Conservation (phyloP, 345 rosid species). For the Linum usitatissimum region DNA sequence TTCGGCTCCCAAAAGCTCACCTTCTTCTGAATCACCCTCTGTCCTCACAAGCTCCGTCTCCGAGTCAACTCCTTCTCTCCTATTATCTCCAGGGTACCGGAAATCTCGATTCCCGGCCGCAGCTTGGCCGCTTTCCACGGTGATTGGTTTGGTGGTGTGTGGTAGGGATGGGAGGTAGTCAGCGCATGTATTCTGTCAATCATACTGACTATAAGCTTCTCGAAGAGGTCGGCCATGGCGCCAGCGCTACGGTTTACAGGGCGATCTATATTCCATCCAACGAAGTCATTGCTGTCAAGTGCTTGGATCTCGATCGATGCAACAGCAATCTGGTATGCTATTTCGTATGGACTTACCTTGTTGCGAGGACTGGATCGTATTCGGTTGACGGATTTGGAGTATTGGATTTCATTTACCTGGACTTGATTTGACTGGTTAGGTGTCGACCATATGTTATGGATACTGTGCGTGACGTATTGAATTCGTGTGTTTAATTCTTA, state of each 20-base stretch:
- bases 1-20: not conserved
- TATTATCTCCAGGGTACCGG: not conserved
- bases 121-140: not conserved
- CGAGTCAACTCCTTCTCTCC: not conserved
- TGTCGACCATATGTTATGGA: not conserved
- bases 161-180: constrained; percentile 26
- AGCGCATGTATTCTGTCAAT: constrained; percentile 51
- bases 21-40: not conserved
- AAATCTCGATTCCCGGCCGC: not conserved
- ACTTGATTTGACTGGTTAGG: constrained; percentile 1
- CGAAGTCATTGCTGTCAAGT: constrained; percentile 78
- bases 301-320: constrained; percentile 99
- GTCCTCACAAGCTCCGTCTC: not conserved
- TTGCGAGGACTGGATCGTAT: constrained; percentile 13
- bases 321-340: constrained; percentile 69
- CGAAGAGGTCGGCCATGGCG: constrained; percentile 91
- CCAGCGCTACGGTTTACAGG: constrained; percentile 81
- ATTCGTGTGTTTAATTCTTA: not conserved
- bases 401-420: constrained; percentile 1
- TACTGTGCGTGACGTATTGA: not conserved
- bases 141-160: not conserved
- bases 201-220: constrained; percentile 59
- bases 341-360: not conserved
- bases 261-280: constrained; percentile 88
- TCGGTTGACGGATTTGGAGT: not conserved